Evolutionary conservation across 257 asterid species (phyloP).

Genomic region (Hygrophila difformis): DNA sequence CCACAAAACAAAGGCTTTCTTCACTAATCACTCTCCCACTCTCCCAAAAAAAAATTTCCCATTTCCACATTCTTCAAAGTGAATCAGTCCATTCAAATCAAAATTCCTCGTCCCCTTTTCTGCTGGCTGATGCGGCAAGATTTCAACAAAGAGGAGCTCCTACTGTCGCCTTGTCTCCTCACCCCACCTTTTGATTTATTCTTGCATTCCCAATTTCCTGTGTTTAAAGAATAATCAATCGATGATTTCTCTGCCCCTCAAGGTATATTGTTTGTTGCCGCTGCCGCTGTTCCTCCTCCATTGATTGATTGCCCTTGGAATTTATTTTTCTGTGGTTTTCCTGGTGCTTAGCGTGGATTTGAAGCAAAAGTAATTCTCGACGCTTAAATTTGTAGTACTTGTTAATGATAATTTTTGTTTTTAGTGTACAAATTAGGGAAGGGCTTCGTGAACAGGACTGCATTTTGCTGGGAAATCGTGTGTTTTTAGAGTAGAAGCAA

Average conservation of each 20-base stretch:
- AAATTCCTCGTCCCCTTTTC: neutral
- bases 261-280: neutral
- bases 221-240: neutral
- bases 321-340: conserved; percentile 7
- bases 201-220: neutral
- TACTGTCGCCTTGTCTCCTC: neutral
- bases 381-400: no score
- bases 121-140: conserved; percentile 5
- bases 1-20: neutral
- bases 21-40: conserved; percentile 18
- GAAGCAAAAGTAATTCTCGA: no score
- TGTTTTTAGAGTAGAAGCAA: no score
- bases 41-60: conserved; percentile 1
- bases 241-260: neutral
- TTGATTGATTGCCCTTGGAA: conserved; percentile 5
- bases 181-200: neutral
- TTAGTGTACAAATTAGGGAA: no score
- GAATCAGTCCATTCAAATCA: neutral
- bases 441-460: no score
- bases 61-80: neutral
- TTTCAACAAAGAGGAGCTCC: neutral
- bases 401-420: no score
- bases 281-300: neutral
- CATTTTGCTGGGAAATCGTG: no score
- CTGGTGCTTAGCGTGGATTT: conserved; percentile 1